Evolutionary conservation across 257 asterid genomes (phyloP).

Genomic region (Ilex aquifolium): DNA sequence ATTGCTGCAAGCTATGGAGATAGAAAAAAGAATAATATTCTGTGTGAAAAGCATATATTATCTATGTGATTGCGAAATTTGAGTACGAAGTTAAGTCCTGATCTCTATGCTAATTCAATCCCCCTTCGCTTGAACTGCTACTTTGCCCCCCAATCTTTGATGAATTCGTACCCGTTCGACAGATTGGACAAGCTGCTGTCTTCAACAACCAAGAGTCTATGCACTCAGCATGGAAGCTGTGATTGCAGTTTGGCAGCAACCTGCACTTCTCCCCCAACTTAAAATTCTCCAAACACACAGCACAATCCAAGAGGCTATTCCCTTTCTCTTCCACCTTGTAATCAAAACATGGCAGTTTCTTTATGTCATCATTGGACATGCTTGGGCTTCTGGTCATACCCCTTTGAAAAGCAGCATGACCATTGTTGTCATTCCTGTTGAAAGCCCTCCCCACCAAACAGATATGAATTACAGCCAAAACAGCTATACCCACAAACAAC

Average conservation of each 20-base stretch:
- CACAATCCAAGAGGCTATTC: conserved; percentile 31
- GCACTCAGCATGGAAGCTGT: conserved; percentile 54
- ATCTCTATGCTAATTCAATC: conserved; percentile 20
- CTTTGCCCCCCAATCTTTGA: conserved; percentile 9
- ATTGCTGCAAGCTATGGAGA: no score
- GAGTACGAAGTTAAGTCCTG: neutral
- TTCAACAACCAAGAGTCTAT: conserved; percentile 60
- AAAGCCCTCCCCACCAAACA: conserved; percentile 63
- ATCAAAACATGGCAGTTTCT: conserved; percentile 47
- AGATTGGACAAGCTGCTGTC: conserved; percentile 58
- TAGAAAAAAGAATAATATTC: neutral
- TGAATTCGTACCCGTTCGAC: conserved; percentile 37
- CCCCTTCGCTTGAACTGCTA: conserved; percentile 19
- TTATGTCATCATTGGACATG: conserved; percentile 45
- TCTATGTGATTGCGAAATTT: no score
- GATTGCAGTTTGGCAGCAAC: conserved; percentile 43
- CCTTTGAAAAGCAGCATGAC: conserved; percentile 6
- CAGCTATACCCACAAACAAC: conserved; percentile 34
- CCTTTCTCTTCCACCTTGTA: conserved; percentile 28
- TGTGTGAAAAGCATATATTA: no score
- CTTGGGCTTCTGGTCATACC: conserved; percentile 18
- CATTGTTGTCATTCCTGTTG: conserved; percentile 6
- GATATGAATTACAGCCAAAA: conserved; percentile 40
- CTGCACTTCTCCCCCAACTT: conserved; percentile 57
- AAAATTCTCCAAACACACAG: conserved; percentile 58